phyloP scores from a whole-genome alignment of 306 rosid genomes.

The Sicyos baderoa region DNA sequence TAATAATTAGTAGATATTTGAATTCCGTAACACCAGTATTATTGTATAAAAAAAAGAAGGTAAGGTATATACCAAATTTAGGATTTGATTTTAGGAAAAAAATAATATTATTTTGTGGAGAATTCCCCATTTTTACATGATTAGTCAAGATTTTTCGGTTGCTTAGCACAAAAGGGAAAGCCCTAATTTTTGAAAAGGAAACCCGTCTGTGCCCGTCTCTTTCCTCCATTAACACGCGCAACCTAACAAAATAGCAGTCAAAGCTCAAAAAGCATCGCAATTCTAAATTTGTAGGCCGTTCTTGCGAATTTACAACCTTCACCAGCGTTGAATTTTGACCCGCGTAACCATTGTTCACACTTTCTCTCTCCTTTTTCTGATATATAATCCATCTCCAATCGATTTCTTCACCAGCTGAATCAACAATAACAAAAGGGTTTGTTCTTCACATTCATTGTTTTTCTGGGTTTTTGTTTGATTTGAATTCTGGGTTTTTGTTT shows the following conservation, averaged over 20 bases:
- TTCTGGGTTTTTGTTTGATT: conserved; percentile 3
- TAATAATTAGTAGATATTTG: no score
- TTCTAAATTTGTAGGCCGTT: neutral
- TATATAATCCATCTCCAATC: neutral
- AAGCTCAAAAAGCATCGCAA: conserved; percentile 2
- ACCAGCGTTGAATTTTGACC: conserved; percentile 9
- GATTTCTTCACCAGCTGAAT: neutral
- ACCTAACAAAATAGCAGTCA: conserved; percentile 2
- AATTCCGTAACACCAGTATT: no score
- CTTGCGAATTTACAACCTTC: neutral
- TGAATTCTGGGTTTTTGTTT: neutral
- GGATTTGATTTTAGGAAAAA: no score
- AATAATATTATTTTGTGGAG: no score
- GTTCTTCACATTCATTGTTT: neutral
- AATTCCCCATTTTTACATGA: no score
- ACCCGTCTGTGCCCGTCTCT: neutral
- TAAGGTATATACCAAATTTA: no score
- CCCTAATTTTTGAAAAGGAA: neutral
- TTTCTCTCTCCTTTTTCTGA: neutral
- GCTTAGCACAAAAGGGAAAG: neutral
- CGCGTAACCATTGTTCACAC: neutral
- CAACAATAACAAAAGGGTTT: neutral
- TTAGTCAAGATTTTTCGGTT: no score
- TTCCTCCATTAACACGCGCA: neutral
- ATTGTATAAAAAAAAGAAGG: no score